Evolutionary conservation across 805 yeast genomes (phyloP).

Genomic region (Limtongia smithiae): DNA sequence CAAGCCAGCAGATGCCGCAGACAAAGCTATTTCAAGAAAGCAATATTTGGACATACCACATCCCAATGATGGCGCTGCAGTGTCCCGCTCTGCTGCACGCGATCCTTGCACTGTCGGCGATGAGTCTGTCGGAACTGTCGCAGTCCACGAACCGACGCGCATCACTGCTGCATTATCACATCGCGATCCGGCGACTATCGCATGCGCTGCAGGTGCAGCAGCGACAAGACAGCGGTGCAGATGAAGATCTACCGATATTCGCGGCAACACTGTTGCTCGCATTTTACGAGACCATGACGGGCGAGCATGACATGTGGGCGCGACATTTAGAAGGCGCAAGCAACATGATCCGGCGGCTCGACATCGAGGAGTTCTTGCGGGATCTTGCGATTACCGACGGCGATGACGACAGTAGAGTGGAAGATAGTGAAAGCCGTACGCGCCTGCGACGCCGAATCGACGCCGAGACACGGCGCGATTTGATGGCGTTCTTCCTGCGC

Average conservation of each 20-base stretch:
- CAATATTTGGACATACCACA: conserved; percentile 20
- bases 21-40: conserved; percentile 3
- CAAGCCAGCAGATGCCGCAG: background rate
- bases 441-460: conserved; percentile 3
- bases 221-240: background rate
- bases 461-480: conserved; percentile 14
- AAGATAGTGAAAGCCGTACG: background rate
- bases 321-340: conserved; percentile 20
- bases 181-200: conserved; percentile 17
- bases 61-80: conserved; percentile 20
- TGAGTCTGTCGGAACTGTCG: conserved; percentile 2
- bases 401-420: background rate
- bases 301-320: conserved; percentile 23
- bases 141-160: conserved; percentile 12
- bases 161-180: conserved; percentile 16
- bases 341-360: conserved; percentile 9
- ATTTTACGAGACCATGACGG: conserved; percentile 15
- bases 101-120: conserved; percentile 18
- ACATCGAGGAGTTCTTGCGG: conserved; percentile 1
- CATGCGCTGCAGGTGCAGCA: conserved; percentile 4
- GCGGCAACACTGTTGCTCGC: conserved; percentile 20
- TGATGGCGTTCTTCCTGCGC: conserved; percentile 13
- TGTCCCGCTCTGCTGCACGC: conserved; percentile 19
- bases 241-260: conserved; percentile 11
- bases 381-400: conserved; percentile 1